Evolutionary conservation across 2,329 filamentous ascomycete genomes (phyloP), one percentile per base, ranked within the genome.

Genomic region (Calonectria henricotiae): DNA sequence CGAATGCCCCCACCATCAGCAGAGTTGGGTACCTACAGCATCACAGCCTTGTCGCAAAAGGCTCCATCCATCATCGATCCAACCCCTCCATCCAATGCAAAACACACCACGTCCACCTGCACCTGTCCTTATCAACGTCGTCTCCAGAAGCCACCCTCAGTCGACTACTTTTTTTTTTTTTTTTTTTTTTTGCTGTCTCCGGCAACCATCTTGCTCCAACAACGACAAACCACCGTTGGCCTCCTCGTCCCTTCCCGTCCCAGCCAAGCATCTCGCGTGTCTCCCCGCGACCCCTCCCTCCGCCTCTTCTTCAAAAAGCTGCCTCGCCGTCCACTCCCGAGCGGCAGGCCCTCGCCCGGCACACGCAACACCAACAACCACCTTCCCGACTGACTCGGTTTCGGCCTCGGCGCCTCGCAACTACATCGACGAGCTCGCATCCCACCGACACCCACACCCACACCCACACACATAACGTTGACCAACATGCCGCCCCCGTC

Each of bases 401-500:
- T 51, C 60, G 58, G 37, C 37, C 58, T 43, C 49, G 49, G 49
- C 49, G 49, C 32, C 49, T 54, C 23, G 49, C 49, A 5, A 54
- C 32, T 55, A 37, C n/a, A 32, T 55, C n/a, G 5, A 37, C 32
- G 32, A 55, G 5, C 51, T 55, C 61, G 17, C 41, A 63, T 64
- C 20, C 32, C 30, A 54, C 51, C 64, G 30, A 46, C 63, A 58
- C 61, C 37, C 20, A 20, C 20, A 58, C 61, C 37, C 20, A 20
- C 20, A 20, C 20, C 20, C 20, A 20, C 25, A 58, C 39, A 37
- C 51, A n/a, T 35, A 30, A 32, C 30, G 13, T 7, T 9, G 54
- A 47, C 39, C 70, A 78, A 62, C 63, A 84, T 85, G 83, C 79
- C 83, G 68, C 81, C 82, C 37, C 77, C 79, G 51, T 80, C 82